Evolutionary conservation across 1,284 basidiomycete species (phyloP), one percentile per base, ranked within the genome.

Genomic region (Melanopsichium pennsylvanicum): DNA sequence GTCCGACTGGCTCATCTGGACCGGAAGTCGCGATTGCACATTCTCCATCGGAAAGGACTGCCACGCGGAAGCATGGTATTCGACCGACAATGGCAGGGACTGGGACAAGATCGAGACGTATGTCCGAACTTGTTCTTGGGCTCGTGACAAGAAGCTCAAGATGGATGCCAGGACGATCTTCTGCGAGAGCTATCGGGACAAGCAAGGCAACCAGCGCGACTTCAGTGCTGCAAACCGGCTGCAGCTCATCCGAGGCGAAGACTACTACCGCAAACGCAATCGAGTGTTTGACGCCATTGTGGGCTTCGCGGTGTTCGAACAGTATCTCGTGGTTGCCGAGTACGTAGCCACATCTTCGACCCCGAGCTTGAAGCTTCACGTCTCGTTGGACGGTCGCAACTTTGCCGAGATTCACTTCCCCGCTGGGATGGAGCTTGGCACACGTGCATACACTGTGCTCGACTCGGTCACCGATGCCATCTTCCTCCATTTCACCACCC

Each of bases 401-500:
- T 98, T 95, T 81, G 88, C 94, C 0, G 84, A 86, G 33, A 92
- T 93, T 2, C 85, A 87, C 75, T 97, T 98, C 86, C 95, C 95
- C 3, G 90, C 92, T 0, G 88, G 85, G 35, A 89, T 97, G 88
- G 86, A 88, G 47, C 89, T 94, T 2, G 89, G 92, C 46, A 90
- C 95, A 46, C 68, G 91, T 87, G 92, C 92, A 0, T 96, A 94
- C 82, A 97, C 93, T 2, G 88, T 98, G 40, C 86, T 98, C 3
- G 96, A 98, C 82, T 97, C 93, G 5, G 90, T 87, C 74, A 98
- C 96, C 0, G 88, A 90, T 58, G 87, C 94, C 0, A 88, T 98
- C 59, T 98, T 98, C 86, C 82, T 98, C 19, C 94, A 96, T 75
- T 91, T 96, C 83, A 97, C 96, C 0, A 95, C 91, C 83, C 91